Evolutionary conservation across 2,329 filamentous ascomycete species (phyloP).

Genomic region (Podosphaera xanthii): DNA sequence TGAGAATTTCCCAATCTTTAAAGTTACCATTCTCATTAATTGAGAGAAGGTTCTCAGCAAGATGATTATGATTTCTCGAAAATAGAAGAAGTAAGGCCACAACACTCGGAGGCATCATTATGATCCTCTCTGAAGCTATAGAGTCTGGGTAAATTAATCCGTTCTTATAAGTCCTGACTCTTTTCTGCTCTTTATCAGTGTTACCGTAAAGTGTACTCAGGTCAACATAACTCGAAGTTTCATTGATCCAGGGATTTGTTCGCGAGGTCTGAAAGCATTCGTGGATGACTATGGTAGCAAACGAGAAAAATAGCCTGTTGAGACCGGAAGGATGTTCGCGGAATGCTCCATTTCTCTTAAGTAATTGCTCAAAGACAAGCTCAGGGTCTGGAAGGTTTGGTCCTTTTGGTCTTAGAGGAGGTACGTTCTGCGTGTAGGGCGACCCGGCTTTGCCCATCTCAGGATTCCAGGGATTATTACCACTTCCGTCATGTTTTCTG

Average conservation of each 20-base stretch:
- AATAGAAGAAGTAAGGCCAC: slow-evolving; percentile 21
- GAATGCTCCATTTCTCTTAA: slow-evolving; percentile 21
- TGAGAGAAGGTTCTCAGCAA: slow-evolving; percentile 19
- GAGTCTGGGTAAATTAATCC: slow-evolving; percentile 22
- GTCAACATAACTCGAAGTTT: slow-evolving; percentile 25
- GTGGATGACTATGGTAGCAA: slow-evolving; percentile 25
- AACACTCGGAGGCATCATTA: slow-evolving; percentile 25
- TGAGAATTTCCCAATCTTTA: slow-evolving; percentile 19
- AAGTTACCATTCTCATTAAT: slow-evolving; percentile 24
- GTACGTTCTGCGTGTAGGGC: slow-evolving; percentile 22
- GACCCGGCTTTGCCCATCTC: slow-evolving; percentile 29
- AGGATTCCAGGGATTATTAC: slow-evolving; percentile 25
- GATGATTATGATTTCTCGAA: slow-evolving; percentile 23
- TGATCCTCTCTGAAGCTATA: slow-evolving; percentile 22
- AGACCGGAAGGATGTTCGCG: slow-evolving; percentile 22
- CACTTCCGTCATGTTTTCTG: slow-evolving; percentile 21
- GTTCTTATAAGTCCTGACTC: slow-evolving; percentile 22
- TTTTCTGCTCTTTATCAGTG: slow-evolving; percentile 20
- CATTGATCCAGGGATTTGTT: slow-evolving; percentile 21
- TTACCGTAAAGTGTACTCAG: slow-evolving; percentile 24
- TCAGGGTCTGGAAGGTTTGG: slow-evolving; percentile 25
- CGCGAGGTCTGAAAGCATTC: slow-evolving; percentile 23
- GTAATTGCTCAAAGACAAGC: slow-evolving; percentile 22
- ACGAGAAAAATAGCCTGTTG: slow-evolving; percentile 24
- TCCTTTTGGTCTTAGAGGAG: slow-evolving; percentile 25